Evolutionary conservation across 2,329 filamentous ascomycete species (phyloP), one percentile per base, ranked within the genome.

Genomic region (Metarhizium robertsii): DNA sequence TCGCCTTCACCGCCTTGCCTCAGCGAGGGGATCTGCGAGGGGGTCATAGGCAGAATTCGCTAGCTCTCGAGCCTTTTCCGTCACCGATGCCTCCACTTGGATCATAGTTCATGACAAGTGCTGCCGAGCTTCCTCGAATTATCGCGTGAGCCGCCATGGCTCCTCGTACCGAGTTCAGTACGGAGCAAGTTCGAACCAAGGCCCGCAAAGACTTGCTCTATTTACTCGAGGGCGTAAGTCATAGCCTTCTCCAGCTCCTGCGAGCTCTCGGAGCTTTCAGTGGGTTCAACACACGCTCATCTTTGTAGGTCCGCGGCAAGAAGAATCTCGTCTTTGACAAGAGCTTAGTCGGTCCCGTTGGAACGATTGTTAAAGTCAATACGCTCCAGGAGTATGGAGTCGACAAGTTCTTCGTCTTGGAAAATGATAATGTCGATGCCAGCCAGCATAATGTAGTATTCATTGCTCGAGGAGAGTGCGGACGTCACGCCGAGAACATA

Each of bases 261-360:
- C 36, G 38, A 50, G 34, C 53, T 50, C 13, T 46, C 11, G 29
- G n/a, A 45, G 16, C 36, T 49, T 57, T 59, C 58, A 55, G 65
- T 57, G 57, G 58, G 51, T 25, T 59, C 38, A 14, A 14, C 38
- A 40, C 38, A 40, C 38, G 20, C 53, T 54, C 51, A 56, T 18
- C 58, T 53, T 59, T 48, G 57, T 67, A 99, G 94, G 90, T 97
- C 61, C 89, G 92, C 69, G 95, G 95, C 64, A 99, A 97, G 83
- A 99, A 99, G 80, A 97, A 96, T 67, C 79, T 99, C 59, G 88
- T 99, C 53, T 87, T 99, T 67, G 92, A 97, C 70, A 89, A 88
- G 71, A 86, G 86, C 64, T 80, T 99, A 64, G 91, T 92, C 62
- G 94, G 92, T 29, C 90, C 92, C 34, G 81, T 99, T 62, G 90